Base-by-base conservation (phyloP, 179 eudicot genomes). In the Drosera spatulata region DNA sequence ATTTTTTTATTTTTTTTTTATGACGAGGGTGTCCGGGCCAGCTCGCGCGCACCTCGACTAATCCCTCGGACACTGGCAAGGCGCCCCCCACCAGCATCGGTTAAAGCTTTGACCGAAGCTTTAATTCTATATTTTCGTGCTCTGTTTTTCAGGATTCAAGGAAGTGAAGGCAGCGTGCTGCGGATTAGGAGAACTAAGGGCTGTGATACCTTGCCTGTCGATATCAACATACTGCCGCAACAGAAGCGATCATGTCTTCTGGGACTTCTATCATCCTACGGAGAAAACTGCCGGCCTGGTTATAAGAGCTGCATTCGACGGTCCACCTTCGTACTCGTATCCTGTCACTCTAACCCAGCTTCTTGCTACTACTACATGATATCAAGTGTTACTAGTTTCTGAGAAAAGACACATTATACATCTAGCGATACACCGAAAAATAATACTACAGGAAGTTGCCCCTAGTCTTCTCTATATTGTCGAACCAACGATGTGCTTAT, bases 191-290 rank as follows among this genome's bases (percentile, higher is more conserved):
- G 67, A 64, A 50, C 53, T 86, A 41, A 82, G 69, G 22, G 88
- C 91, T 0, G 7, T 75, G 55, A 51, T 74, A 46, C 71, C 88
- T 7, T 86, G 95, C 60, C 9, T 76, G 6, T 95, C 96, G 1
- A 55, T 86, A 10, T 69, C 96, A n/a, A 14, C 53, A 7, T 71
- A 53, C 51, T 88, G 96, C 68, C 41, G 62, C 56, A 77, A 86
- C 66, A 72, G 96, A 77, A 82, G 61, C 7, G 71, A 75, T 38
- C 84, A 88, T 58, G 51, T 86, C 48, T 88, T 86, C 62, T 88
- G 96, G 96, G 96, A 88, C 63, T 61, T 86, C 4, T 84, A 75
- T 68, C 95, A 86, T 57, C 96, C 96, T 1, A 86, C 86, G 0
- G 83, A 88, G 61, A 73, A 73, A 8, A 71, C 84, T 2, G 75